A percentile compares a stretch with the other conserved stretches of the same genome.
Evolutionary conservation across 192 early-diverging fungal genomes (phyloP).

Genomic region (Podila minutissima): DNA sequence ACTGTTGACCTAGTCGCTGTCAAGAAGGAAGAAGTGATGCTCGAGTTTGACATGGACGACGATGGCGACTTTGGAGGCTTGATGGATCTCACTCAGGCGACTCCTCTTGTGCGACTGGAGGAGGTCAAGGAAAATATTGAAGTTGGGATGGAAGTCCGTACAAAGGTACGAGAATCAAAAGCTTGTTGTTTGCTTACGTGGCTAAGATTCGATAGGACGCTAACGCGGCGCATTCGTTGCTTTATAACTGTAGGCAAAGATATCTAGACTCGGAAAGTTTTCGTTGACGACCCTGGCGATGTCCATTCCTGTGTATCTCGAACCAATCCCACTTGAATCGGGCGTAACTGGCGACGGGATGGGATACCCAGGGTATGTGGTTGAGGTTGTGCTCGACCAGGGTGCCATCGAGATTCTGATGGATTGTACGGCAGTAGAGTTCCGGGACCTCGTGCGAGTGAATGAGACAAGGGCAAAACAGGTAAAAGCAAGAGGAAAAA

Average conservation of each 20-base stretch:
- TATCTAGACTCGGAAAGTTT: slow-evolving; percentile 39
- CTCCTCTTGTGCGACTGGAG: slow-evolving; percentile 18
- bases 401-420: slow-evolving; percentile 14
- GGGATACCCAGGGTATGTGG: background rate
- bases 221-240: background rate
- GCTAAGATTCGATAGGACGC: background rate
- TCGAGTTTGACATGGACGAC: slow-evolving; percentile 48
- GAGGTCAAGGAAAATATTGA: slow-evolving; percentile 5
- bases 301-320: slow-evolving; percentile 29
- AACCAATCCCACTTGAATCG: background rate
- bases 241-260: slow-evolving; percentile 13
- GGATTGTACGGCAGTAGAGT: slow-evolving; percentile 13
- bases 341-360: background rate
- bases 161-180: slow-evolving; percentile 9
- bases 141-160: slow-evolving; percentile 10
- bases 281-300: slow-evolving; percentile 34
- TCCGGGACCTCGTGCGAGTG: slow-evolving; percentile 23
- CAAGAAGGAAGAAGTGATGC: slow-evolving; percentile 37
- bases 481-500: background rate
- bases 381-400: slow-evolving; percentile 28
- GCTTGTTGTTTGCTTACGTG: background rate
- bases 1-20: background rate
- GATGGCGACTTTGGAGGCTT: slow-evolving; percentile 32
- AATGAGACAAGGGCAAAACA: slow-evolving; percentile 15
- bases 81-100: background rate